Percentiles rank a stretch among this genome's conserved stretches.
phyloP scores from a whole-genome alignment of 1,139 yeast species.

The Hansenula sp. region DNA sequence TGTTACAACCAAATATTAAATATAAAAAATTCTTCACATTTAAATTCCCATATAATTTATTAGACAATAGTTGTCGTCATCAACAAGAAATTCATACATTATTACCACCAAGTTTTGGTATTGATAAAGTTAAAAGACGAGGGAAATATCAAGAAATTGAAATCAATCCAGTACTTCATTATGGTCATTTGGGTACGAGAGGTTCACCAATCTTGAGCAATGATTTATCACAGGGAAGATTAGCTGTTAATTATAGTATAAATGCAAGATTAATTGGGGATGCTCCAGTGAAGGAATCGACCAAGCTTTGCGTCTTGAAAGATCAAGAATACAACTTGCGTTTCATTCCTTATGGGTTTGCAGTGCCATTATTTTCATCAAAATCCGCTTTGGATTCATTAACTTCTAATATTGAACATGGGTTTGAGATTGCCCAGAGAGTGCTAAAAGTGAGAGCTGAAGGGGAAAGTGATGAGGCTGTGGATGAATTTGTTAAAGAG shows the following conservation, averaged over 20 bases:
- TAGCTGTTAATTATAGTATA: conserved; percentile 29
- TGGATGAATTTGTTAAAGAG: conserved; percentile 13
- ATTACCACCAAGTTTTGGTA: conserved; percentile 66
- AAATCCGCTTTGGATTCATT: conserved; percentile 8
- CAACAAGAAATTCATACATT: conserved; percentile 50
- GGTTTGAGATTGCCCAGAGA: conserved; percentile 15
- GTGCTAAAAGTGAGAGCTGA: conserved; percentile 11
- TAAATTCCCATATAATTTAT: conserved; percentile 52
- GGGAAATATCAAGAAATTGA: conserved; percentile 27
- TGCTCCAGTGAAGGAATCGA: not conserved
- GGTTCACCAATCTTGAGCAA: conserved; percentile 35
- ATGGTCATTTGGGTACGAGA: conserved; percentile 33
- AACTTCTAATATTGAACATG: conserved; percentile 10
- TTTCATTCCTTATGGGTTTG: conserved; percentile 33
- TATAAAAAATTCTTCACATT: conserved; percentile 65
- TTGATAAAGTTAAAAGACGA: conserved; percentile 38
- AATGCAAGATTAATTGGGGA: conserved; percentile 15
- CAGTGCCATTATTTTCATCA: conserved; percentile 19
- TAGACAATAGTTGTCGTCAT: conserved; percentile 57
- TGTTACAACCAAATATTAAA: conserved; percentile 44
- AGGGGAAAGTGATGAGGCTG: conserved; percentile 15
- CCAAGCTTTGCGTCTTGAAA: conserved; percentile 7
- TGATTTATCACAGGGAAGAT: conserved; percentile 28
- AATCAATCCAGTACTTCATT: conserved; percentile 31
- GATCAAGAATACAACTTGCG: conserved; percentile 27